Evolutionary conservation across 208 protist genomes (phyloP), one percentile per base, ranked within the genome.

Genomic region (Trypanosoma brucei): DNA sequence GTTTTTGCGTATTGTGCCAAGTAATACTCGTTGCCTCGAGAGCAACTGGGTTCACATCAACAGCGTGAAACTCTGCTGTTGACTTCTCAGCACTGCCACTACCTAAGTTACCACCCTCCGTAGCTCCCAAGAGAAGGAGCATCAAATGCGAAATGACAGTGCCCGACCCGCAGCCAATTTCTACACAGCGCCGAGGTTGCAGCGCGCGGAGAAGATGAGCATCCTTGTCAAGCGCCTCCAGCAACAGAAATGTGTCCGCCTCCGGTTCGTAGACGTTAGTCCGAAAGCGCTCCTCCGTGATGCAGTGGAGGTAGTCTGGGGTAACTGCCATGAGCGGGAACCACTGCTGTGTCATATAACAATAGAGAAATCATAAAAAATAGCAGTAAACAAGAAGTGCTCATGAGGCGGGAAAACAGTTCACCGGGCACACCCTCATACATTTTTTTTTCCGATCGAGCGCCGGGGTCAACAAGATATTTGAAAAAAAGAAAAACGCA

Each of bases 211-310:
- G 76, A 46, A 70, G 45, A 35, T 50, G 66, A 0, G 60, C 66
- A 33, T 92, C 81, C 37, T 65, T 69, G 59, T 93, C 86, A 3
- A 95, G 73, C 0, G 86, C 83, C 34, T 91, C 84, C 0, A 95
- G 68, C 33, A 95, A 81, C 3, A 95, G 68, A 75, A 95, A 95
- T 8, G 85, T 93, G 62, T 95, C 90, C 2, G 86, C 90, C 78
- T 95, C 90, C 3, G 90, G 90, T 72, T 91, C 90, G 65, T 95
- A 95, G 31, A 95, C 90, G 55, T 62, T 79, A 37, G 66, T 52
- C 40, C 85, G 86, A 52, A 91, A 85, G n/a, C 66, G 75, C 0
- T 68, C 14, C 40, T 95, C 85, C 0, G 67, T 72, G 57, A 96
- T 62, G 61, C 84, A 93, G 66, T 93, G 85, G 52, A 79, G 90